phyloP scores from a whole-genome alignment of 2,329 filamentous ascomycete genomes.

The Dactylellina leptospora region DNA sequence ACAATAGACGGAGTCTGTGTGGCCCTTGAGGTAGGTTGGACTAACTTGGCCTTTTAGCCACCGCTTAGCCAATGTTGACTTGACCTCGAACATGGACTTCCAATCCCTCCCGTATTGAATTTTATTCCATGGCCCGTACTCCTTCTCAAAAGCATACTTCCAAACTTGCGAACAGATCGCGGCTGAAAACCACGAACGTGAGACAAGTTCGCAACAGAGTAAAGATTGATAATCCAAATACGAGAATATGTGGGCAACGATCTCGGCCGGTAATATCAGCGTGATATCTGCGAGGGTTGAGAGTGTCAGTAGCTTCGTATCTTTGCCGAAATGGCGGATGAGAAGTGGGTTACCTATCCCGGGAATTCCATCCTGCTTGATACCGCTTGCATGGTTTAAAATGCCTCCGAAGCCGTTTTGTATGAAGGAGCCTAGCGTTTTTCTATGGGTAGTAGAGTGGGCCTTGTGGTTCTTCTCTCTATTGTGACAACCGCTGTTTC shows the following conservation, averaged over 20 bases:
- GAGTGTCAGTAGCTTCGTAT: neutral
- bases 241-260: constrained; percentile 69
- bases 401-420: constrained; percentile 30
- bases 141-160: constrained; percentile 69
- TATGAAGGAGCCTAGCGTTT: constrained; percentile 21
- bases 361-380: constrained; percentile 7
- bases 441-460: constrained; percentile 5
- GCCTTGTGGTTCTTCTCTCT: constrained; percentile 14
- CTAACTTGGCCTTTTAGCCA: constrained; percentile 83
- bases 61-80: constrained; percentile 76
- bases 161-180: constrained; percentile 70
- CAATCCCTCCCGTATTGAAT: constrained; percentile 74
- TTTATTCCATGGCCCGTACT: constrained; percentile 68
- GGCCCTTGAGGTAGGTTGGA: constrained; percentile 88
- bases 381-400: constrained; percentile 9
- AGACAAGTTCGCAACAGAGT: constrained; percentile 67
- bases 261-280: constrained; percentile 67
- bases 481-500: constrained; percentile 10
- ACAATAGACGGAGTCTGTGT: constrained; percentile 96
- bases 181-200: constrained; percentile 67
- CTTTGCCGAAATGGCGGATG: neutral
- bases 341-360: constrained; percentile 25
- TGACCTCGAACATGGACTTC: constrained; percentile 83
- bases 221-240: constrained; percentile 69
- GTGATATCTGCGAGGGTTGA: constrained; percentile 63